Percentiles rank a stretch among this genome's conserved stretches.
Conservation (phyloP, 106 monocot genomes). For the Apostasia ramifera region DNA sequence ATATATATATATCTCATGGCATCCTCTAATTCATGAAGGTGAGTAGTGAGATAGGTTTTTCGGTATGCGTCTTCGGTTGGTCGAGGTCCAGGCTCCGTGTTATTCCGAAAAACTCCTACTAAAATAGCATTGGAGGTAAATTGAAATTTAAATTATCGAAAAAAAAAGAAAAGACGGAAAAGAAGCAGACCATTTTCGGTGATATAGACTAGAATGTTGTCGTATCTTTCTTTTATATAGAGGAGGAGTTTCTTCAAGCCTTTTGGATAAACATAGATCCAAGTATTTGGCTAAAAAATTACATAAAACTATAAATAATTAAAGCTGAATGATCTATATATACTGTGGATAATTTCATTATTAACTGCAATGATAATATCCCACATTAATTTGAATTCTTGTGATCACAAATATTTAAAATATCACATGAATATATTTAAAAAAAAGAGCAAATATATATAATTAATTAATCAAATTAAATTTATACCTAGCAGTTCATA, state of each 20-base stretch:
- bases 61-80: neutral
- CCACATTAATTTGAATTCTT: too few species aligned
- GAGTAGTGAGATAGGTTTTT: neutral
- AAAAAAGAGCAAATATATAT: too few species aligned
- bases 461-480: too few species aligned
- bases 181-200: slow-evolving; percentile 65
- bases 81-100: too few species aligned
- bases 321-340: too few species aligned
- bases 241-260: slow-evolving; percentile 30
- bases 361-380: neutral
- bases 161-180: too few species aligned
- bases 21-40: neutral
- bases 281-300: neutral
- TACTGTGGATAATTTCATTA: neutral
- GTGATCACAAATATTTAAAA: too few species aligned
- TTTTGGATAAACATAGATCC: neutral
- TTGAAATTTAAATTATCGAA: too few species aligned
- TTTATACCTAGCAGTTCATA: neutral
- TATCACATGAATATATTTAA: too few species aligned
- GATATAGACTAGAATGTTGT: slow-evolving; percentile 37
- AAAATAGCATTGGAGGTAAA: too few species aligned
- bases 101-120: too few species aligned
- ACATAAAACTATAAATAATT: neutral
- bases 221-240: slow-evolving; percentile 34
- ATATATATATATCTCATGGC: neutral